Conservation (phyloP, 2,329 filamentous ascomycete species). For the Davidsoniella virescens region DNA sequence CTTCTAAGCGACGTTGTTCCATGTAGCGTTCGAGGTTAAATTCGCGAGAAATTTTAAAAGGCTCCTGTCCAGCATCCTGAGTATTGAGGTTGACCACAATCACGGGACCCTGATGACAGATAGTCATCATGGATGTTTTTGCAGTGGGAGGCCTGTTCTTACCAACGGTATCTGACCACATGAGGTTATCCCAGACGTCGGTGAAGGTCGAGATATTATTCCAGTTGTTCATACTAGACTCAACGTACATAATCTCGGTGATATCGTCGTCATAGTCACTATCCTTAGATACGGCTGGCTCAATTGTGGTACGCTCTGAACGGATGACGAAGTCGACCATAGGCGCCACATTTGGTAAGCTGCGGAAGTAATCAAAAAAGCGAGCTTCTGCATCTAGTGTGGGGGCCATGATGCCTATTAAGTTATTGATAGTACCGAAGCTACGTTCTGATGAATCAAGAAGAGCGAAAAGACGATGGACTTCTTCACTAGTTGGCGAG, state of each 20-base stretch:
- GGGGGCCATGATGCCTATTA: slow-evolving; percentile 23
- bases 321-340: too few relatives aligned
- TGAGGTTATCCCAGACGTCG: slow-evolving; percentile 30
- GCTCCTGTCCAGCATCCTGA: slow-evolving; percentile 23
- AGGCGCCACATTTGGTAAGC: slow-evolving; percentile 9
- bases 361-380: slow-evolving; percentile 28
- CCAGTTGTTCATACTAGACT: slow-evolving; percentile 25
- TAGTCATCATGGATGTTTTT: slow-evolving; percentile 26
- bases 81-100: slow-evolving; percentile 30
- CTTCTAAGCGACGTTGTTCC: slow-evolving; percentile 27
- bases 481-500: slow-evolving; percentile 25
- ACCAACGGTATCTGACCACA: slow-evolving; percentile 30
- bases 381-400: slow-evolving; percentile 15
- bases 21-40: slow-evolving; percentile 41
- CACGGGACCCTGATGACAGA: slow-evolving; percentile 33
- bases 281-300: too few relatives aligned
- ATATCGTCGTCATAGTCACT: slow-evolving; percentile 19
- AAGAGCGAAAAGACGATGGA: slow-evolving; percentile 48
- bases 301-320: too few relatives aligned
- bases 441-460: slow-evolving; percentile 43
- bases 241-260: slow-evolving; percentile 27
- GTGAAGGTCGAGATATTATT: slow-evolving; percentile 27
- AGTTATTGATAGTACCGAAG: slow-evolving; percentile 37
- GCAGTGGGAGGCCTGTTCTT: slow-evolving; percentile 21
- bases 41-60: slow-evolving; percentile 32